A percentile compares a stretch with the other conserved stretches of the same genome.
These are phyloP conservation scores for Firmiana major DNA, from an alignment of 345 rosid genomes.

Conservation along the genomic window DNA sequence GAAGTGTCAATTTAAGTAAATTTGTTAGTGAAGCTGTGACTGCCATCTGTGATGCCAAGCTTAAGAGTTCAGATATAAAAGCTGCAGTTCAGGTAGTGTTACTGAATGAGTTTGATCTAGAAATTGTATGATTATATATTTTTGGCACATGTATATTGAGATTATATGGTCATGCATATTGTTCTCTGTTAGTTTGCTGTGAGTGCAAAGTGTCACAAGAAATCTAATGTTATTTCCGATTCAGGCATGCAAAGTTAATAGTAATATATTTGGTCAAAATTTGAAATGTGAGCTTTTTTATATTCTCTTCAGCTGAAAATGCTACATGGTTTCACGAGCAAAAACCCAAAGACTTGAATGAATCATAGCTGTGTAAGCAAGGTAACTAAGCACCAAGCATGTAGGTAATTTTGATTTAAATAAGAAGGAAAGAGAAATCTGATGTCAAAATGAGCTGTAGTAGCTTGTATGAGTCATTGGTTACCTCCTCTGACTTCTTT, in stretches of 20 bases:
- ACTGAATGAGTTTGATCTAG: slow-evolving; percentile 1
- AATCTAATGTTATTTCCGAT: slow-evolving; percentile 1
- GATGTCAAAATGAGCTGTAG: background rate
- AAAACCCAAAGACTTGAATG: background rate
- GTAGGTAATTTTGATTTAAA: background rate
- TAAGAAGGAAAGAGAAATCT: background rate
- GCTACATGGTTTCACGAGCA: slow-evolving; percentile 3
- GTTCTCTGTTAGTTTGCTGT: background rate
- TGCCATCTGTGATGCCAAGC: slow-evolving; percentile 95
- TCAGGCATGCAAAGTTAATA: background rate
- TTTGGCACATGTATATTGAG: background rate
- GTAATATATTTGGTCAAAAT: background rate
- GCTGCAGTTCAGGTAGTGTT: slow-evolving; percentile 84
- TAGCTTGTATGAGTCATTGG: background rate
- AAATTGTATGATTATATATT: background rate
- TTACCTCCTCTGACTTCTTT: background rate
- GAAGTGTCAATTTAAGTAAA: slow-evolving; percentile 80
- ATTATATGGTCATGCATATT: background rate
- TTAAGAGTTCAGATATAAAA: slow-evolving; percentile 81
- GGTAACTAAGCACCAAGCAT: background rate
- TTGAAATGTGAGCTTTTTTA: background rate
- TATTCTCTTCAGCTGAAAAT: slow-evolving; percentile 6
- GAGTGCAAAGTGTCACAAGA: background rate
- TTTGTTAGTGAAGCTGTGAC: slow-evolving; percentile 95
- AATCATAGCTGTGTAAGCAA: slow-evolving; percentile 4